These are phyloP conservation scores for Suaeda aralocaspica DNA, from an alignment of 148 eudicot species.

Conservation along the genomic window DNA sequence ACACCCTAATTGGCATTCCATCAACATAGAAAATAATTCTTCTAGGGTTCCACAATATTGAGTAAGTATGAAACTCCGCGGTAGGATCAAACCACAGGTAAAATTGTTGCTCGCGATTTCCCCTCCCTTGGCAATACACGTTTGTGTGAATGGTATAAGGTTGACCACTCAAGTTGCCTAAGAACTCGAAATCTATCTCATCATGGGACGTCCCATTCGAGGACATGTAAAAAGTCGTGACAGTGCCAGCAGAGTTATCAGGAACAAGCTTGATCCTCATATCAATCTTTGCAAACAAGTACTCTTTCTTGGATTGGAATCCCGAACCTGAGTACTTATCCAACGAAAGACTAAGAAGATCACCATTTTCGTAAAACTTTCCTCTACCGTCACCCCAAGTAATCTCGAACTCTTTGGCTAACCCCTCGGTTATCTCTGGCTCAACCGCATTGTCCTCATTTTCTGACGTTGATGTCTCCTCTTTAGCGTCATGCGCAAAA, in stretches of 20 bases:
- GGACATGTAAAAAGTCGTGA: conserved; percentile 40
- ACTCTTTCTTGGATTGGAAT: conserved; percentile 34
- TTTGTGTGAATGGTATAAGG: conserved; percentile 47
- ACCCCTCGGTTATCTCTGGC: conserved; percentile 18
- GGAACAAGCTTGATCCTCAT: conserved; percentile 38
- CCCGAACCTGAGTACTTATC: conserved; percentile 42
- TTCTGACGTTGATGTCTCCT: not conserved
- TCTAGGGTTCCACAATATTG: conserved; percentile 37
- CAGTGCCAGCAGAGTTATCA: conserved; percentile 41
- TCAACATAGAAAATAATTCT: conserved; percentile 39
- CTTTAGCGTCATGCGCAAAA: not conserved
- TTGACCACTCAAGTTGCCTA: conserved; percentile 39
- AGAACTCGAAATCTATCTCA: conserved; percentile 46
- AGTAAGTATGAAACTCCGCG: conserved; percentile 33
- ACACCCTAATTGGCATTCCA: conserved; percentile 32
- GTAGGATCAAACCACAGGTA: conserved; percentile 46
- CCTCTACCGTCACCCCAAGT: conserved; percentile 39
- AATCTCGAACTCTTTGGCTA: conserved; percentile 34
- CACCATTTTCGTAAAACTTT: conserved; percentile 31
- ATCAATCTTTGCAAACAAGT: conserved; percentile 34
- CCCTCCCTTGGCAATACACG: conserved; percentile 33
- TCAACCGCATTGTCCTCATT: not conserved
- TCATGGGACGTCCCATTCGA: conserved; percentile 31
- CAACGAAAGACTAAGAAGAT: conserved; percentile 31
- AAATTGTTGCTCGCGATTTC: conserved; percentile 40